Base-by-base conservation (phyloP, 768 basidiomycete genomes). In the Filobasidium wieringae region DNA sequence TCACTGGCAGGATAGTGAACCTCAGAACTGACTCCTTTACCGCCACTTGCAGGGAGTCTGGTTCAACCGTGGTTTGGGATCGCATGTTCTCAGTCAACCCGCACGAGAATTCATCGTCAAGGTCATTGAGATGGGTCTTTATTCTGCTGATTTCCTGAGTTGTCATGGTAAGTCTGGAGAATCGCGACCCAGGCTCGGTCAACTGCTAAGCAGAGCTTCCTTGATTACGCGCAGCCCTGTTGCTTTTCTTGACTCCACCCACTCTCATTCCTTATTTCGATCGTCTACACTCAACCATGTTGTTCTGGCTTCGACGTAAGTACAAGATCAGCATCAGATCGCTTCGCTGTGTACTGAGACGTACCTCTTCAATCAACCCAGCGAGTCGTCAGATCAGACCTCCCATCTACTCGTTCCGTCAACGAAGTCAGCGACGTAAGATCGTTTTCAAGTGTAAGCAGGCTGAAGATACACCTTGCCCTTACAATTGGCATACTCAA, bases 101-200 rank as follows among this genome's bases (percentile, higher is more conserved):
- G 89, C 87, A 29, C 86, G 95, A 70, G 95, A 97, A 78, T 96
- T 89, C 66, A 76, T 96, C 63, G 93, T 97, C 77, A 99, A 99
- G 80, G 87, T 91, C 61, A 88, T 97, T 65, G 95, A 97, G 76
- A 78, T 97, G 72, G 88, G 88, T 41, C 73, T 97, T 22, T 97
- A 93, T 87, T 87, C 88, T 64, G 91, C 88, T 19, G 95, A 97
- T 76, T 84, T 97, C 65, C 78, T 96, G 53, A 62, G 64, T 55
- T 68, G 68, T 62, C 69, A 71, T 61, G 59, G 65, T 65, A 57
- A 60, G 67, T 65, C 12, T 40, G 26, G 8, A 33, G n/a, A n/a
- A n/a, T n/a, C n/a, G n/a, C n/a, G n/a, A n/a, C n/a, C n/a, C n/a
- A n/a, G n/a, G n/a, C n/a, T n/a, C n/a, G n/a, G n/a, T n/a, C n/a